phyloP scores from a whole-genome alignment of 1,284 basidiomycete species.

The Rugosomyces carneus region DNA sequence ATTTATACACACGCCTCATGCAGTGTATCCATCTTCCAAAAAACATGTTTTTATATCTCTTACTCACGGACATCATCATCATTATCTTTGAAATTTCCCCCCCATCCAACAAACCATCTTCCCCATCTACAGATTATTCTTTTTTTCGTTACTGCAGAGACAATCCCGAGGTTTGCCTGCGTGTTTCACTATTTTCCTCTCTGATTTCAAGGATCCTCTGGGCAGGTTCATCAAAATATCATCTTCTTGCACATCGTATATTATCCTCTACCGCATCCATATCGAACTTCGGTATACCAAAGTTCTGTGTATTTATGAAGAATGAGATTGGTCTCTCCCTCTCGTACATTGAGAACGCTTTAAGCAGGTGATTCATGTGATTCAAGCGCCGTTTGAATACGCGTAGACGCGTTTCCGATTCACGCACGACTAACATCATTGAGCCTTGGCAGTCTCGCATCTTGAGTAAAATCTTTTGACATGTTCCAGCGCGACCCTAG shows the following conservation, averaged over 20 bases:
- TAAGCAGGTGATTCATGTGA: not conserved
- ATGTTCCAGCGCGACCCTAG: constrained; percentile 86
- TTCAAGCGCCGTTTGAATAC: constrained; percentile 21
- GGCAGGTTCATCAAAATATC: constrained; percentile 6
- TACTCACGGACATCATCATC: constrained; percentile 13
- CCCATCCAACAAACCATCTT: constrained; percentile 13
- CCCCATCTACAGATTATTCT: constrained; percentile 4
- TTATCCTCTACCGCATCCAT: constrained; percentile 5
- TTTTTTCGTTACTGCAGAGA: not conserved
- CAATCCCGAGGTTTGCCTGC: not conserved
- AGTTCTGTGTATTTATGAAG: constrained; percentile 3
- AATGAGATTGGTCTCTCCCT: not conserved
- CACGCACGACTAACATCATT: constrained; percentile 2
- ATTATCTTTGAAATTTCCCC: constrained; percentile 9
- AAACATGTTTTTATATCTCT: constrained; percentile 20
- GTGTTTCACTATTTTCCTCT: not conserved
- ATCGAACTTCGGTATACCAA: constrained; percentile 6
- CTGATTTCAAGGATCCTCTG: constrained; percentile 10
- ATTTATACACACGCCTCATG: constrained; percentile 19
- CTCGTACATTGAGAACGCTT: too few species aligned
- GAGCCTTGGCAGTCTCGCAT: constrained; percentile 4
- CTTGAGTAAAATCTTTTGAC: constrained; percentile 11
- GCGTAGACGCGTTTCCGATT: constrained; percentile 19
- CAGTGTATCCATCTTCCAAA: constrained; percentile 18
- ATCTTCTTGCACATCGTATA: too few species aligned